Evolutionary conservation across 75 land plant species (phyloP).

Genomic region (Cunninghamia lanceolata): DNA sequence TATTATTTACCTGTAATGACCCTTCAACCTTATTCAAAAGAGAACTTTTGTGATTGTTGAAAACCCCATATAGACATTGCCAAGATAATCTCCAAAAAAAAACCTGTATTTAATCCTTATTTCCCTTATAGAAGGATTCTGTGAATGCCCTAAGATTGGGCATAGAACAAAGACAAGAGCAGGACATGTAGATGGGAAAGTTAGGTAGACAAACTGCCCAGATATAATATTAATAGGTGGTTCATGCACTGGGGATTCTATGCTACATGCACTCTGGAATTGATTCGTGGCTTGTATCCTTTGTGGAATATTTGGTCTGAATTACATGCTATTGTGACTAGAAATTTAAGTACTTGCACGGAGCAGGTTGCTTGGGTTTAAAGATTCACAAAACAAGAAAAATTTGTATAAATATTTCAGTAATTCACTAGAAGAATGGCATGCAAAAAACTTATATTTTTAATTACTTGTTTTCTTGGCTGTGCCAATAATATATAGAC

Average conservation of each 20-base stretch:
- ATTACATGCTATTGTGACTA: not conserved
- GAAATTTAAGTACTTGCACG: not conserved
- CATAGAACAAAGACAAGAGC: too few species aligned
- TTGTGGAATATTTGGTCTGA: not conserved
- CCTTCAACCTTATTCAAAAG: too few species aligned
- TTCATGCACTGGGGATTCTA: too few species aligned
- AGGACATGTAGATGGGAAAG: not conserved
- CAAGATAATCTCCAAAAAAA: not conserved
- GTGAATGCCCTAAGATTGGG: not conserved
- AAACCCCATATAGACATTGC: not conserved
- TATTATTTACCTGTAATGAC: not conserved
- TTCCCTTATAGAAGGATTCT: too few species aligned
- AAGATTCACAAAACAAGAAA: not conserved
- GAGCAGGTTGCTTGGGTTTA: not conserved
- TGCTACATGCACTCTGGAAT: not conserved
- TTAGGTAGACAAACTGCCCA: not conserved
- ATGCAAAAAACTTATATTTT: not conserved
- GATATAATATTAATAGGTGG: not conserved
- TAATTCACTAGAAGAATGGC: not conserved
- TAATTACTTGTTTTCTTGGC: not conserved
- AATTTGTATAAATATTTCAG: not conserved
- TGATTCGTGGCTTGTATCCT: not conserved
- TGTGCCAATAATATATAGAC: not conserved
- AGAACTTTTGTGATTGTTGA: not conserved
- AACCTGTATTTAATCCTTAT: not conserved